A percentile compares a stretch with the other conserved stretches of the same genome.
Conservation (phyloP, 306 rosid species). For the Ammopiptanthus mongolicus region DNA sequence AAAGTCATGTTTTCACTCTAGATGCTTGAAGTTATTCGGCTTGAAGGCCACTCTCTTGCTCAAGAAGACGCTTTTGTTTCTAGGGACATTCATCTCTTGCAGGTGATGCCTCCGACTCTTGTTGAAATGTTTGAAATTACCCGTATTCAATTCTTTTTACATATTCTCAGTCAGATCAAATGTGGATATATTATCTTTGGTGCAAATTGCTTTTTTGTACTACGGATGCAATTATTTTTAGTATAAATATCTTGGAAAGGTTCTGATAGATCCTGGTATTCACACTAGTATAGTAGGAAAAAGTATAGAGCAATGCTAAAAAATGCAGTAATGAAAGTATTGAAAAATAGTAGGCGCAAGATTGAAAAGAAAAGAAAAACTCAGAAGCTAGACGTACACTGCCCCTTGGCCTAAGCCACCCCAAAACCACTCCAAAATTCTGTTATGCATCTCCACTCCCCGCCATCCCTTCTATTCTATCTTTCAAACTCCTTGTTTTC, state of each 20-base stretch:
- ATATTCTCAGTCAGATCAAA: neutral
- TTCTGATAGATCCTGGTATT: neutral
- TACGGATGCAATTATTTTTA: neutral
- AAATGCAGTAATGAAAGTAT: too few species aligned
- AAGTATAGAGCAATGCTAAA: neutral
- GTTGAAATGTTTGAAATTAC: neutral
- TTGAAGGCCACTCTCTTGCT: slow-evolving; percentile 87
- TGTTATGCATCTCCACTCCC: too few species aligned
- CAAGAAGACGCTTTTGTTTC: slow-evolving; percentile 87
- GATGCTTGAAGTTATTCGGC: slow-evolving; percentile 93
- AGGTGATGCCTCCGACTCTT: slow-evolving; percentile 46
- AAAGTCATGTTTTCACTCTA: slow-evolving; percentile 24
- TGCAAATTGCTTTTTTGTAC: neutral
- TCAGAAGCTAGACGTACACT: neutral
- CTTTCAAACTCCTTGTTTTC: too few species aligned
- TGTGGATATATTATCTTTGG: neutral
- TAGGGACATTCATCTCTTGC: slow-evolving; percentile 89
- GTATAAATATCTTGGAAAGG: neutral
- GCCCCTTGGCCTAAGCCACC: neutral
- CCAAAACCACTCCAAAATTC: too few species aligned
- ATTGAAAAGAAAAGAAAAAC: neutral
- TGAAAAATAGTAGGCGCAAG: neutral
- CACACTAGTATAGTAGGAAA: neutral
- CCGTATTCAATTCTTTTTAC: neutral
- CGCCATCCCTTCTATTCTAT: too few species aligned